phyloP scores from a whole-genome alignment of 2,329 filamentous ascomycete genomes.

The Calonectria hawksworthii region DNA sequence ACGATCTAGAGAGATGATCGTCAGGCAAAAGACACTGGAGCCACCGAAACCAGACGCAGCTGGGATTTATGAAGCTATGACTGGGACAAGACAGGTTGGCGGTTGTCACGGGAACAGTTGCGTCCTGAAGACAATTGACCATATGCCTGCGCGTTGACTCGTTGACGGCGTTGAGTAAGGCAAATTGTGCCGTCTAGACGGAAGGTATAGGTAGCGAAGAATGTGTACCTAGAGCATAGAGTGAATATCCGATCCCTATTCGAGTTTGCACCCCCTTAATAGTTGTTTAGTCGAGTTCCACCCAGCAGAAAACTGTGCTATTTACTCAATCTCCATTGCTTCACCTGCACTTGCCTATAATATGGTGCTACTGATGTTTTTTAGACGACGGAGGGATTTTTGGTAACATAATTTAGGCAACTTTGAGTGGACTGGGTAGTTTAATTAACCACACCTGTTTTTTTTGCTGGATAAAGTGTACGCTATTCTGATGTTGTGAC shows the following conservation, averaged over 20 bases:
- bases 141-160: constrained; percentile 48
- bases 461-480: too few species aligned
- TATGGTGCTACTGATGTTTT: background rate
- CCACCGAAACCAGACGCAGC: constrained; percentile 33
- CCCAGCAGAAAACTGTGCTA: background rate
- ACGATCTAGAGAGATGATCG: constrained; percentile 40
- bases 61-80: constrained; percentile 44
- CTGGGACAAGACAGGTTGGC: constrained; percentile 32
- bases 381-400: background rate
- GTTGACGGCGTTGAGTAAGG: constrained; percentile 18
- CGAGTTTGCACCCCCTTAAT: background rate
- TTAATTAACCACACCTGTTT: background rate
- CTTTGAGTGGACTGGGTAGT: background rate
- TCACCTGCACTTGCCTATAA: background rate
- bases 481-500: too few species aligned
- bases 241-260: background rate
- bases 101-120: constrained; percentile 30
- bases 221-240: background rate
- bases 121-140: constrained; percentile 53
- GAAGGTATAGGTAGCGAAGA: background rate
- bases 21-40: constrained; percentile 32
- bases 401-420: background rate
- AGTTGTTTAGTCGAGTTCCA: background rate
- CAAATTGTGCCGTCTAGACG: constrained; percentile 1
- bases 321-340: background rate